These are phyloP conservation scores for Powellomyces hirtus DNA, from an alignment of 192 early-diverging fungal genomes.

Conservation along the genomic window DNA sequence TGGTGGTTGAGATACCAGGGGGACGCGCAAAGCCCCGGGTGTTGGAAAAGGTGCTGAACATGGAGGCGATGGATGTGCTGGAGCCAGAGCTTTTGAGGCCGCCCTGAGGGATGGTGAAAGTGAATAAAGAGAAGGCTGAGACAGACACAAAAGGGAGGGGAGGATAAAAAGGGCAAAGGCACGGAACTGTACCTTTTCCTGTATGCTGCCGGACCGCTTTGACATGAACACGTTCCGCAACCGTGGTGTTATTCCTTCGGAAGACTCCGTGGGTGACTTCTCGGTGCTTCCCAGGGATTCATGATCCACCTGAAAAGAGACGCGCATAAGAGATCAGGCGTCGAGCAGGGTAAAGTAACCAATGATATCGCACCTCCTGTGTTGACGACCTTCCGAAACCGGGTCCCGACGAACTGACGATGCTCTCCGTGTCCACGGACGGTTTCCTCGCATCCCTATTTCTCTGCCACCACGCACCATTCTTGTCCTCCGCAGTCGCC, in stretches of 20 bases:
- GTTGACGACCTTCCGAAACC: not conserved
- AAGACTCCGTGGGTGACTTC: not conserved
- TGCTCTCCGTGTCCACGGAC: not conserved
- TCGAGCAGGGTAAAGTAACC: not conserved
- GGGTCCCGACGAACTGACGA: slow-evolving; percentile 2
- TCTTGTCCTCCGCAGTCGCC: slow-evolving; percentile 7
- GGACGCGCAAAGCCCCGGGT: slow-evolving; percentile 8
- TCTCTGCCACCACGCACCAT: not conserved
- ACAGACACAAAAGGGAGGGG: not conserved
- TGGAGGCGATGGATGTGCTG: slow-evolving; percentile 19
- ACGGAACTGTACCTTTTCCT: slow-evolving; percentile 5
- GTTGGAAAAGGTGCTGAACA: slow-evolving; percentile 26
- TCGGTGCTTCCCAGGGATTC: not conserved
- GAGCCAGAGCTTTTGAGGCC: slow-evolving; percentile 13
- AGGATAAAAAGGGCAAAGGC: not conserved
- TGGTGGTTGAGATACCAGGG: not conserved
- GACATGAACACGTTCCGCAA: slow-evolving; percentile 3
- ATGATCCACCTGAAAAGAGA: not conserved
- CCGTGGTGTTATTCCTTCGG: not conserved
- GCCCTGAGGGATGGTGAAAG: not conserved
- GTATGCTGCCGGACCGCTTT: not conserved
- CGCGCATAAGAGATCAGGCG: not conserved
- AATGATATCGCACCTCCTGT: not conserved
- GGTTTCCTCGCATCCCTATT: not conserved
- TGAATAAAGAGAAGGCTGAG: not conserved